Evolutionary conservation across 2,329 filamentous ascomycete genomes (phyloP), one percentile per base, ranked within the genome.

Genomic region (Sporothrix globosa): DNA sequence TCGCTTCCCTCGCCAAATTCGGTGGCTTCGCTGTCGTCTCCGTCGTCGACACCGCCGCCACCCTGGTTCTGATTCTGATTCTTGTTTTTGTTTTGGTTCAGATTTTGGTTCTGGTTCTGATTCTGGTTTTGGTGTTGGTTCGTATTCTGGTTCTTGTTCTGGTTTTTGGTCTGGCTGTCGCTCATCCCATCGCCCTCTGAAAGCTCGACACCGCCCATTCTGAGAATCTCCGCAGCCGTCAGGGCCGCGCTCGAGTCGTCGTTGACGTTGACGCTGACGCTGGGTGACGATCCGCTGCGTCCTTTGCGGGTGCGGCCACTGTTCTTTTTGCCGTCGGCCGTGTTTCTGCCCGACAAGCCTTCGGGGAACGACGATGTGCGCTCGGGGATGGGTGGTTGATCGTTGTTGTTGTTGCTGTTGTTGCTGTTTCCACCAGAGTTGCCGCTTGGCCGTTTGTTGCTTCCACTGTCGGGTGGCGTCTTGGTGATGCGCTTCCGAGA

Each of bases 401-500:
- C 27, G 11, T 48, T 10, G 53, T n/a, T 19, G 11, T 48, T 10
- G 53, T 30, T 9, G 5, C 24, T 17, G 24, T 13, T 53, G 19
- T 11, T 53, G 6, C 46, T 5, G 27, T 39, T 19, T 27, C 54
- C 41, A 21, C 44, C 27, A 24, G 46, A n/a, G 46, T 66, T 52
- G 24, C 44, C 67, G 44, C 17, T 68, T 39, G 67, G 67, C 27
- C 21, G 53, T 10, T 41, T 56, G 44, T 48, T 68, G 50, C 65
- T 56, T 17, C 54, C 27, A 24, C 3, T 11, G 53, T 68, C 27
- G 19, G 67, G 54, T 19, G 53, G 41, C 13, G 44, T 39, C 54
- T 60, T 68, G 24, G 53, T 68, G 24, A 68, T 60, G 67, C 67
- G 67, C 27, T 68, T 68, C 13, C 67, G 54, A 3, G 66, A 34